phyloP scores from a whole-genome alignment of 306 rosid genomes.

The cucumber (Cucumis sativus) region DNA sequence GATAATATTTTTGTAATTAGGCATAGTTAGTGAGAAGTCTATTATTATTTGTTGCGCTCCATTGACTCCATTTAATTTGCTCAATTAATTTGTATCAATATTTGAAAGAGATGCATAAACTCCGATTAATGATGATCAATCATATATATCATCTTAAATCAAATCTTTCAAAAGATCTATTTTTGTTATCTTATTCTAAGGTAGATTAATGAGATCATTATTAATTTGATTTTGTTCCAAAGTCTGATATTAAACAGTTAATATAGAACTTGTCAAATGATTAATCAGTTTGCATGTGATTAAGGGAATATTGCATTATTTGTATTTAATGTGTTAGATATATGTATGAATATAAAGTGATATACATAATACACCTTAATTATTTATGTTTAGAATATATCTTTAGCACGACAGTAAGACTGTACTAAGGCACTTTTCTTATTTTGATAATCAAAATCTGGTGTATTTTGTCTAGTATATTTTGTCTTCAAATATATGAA shows the following conservation, averaged over 20 bases:
- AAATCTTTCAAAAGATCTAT: background rate
- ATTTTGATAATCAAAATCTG: no score
- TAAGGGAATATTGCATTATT: slow-evolving; percentile 48
- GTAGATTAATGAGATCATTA: background rate
- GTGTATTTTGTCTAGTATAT: no score
- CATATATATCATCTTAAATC: background rate
- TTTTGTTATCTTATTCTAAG: background rate
- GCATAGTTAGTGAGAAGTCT: slow-evolving; percentile 1
- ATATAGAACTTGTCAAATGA: slow-evolving; percentile 1
- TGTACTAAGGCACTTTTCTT: background rate
- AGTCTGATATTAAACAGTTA: background rate
- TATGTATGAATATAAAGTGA: background rate
- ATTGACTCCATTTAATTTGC: background rate
- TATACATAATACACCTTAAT: background rate
- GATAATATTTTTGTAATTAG: background rate
- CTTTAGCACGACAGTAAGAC: background rate
- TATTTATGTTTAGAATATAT: background rate
- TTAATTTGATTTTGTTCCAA: background rate
- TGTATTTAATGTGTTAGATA: background rate
- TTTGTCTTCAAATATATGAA: no score
- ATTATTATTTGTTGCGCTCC: background rate
- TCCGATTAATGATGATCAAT: background rate
- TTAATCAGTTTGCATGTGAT: slow-evolving; percentile 14
- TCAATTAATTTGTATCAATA: background rate
- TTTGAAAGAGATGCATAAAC: background rate